These are phyloP conservation scores for Alloascoidea africana DNA, from an alignment of 805 yeast species.

Conservation along the genomic window DNA sequence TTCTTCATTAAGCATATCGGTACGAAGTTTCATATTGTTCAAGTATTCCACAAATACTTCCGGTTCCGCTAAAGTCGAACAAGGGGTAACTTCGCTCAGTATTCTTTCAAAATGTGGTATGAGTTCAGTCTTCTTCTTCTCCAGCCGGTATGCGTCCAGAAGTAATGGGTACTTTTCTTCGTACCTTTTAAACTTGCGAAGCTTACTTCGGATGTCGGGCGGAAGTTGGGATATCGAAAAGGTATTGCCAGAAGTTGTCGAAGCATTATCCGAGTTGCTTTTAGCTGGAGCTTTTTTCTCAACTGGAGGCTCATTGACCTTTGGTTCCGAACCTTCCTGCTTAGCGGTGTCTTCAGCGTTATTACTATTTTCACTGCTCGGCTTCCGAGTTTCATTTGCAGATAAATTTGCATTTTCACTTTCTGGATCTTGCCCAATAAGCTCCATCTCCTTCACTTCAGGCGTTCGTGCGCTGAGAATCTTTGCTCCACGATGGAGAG, in stretches of 20 bases:
- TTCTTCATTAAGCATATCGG: conserved; percentile 47
- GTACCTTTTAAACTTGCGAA: conserved; percentile 69
- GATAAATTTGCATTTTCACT: conserved; percentile 11
- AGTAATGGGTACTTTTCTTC: conserved; percentile 83
- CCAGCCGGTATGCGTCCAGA: conserved; percentile 72
- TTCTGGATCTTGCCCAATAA: neutral
- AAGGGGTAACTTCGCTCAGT: conserved; percentile 68
- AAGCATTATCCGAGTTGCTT: neutral
- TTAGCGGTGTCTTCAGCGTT: conserved; percentile 4
- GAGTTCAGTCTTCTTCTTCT: conserved; percentile 50
- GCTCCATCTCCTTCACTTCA: neutral
- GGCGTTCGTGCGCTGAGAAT: neutral
- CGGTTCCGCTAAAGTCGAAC: conserved; percentile 58
- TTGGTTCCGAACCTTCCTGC: conserved; percentile 3
- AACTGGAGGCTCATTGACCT: conserved; percentile 5
- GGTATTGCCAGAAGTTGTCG: neutral
- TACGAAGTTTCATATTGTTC: conserved; percentile 43
- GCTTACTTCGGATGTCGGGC: conserved; percentile 39
- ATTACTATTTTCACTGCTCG: conserved; percentile 6
- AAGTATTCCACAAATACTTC: conserved; percentile 58
- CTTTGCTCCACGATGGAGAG: neutral
- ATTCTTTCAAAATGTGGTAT: conserved; percentile 51
- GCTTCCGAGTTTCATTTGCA: conserved; percentile 10
- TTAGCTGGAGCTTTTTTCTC: conserved; percentile 4
- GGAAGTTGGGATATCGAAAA: conserved; percentile 29